These are phyloP conservation scores for Acrodontium crateriforme DNA, from an alignment of 2,329 filamentous ascomycete genomes.

Conservation along the genomic window DNA sequence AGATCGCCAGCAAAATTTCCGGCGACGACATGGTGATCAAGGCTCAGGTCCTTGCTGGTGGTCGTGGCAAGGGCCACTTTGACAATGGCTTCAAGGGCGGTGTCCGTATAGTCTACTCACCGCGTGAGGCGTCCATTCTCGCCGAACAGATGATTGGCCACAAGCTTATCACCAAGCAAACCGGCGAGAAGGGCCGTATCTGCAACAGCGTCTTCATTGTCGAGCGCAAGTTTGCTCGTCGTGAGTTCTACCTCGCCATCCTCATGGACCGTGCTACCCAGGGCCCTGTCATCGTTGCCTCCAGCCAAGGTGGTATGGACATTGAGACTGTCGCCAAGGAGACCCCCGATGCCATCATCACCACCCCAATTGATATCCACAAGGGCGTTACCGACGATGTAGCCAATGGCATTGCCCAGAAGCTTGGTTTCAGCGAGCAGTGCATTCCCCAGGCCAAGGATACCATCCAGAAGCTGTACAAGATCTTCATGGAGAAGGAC, in stretches of 20 bases:
- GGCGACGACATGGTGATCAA: conserved; percentile 98
- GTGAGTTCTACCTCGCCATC: conserved; percentile 97
- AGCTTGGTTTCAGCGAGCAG: conserved; percentile 95
- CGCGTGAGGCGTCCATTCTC: conserved; percentile 91
- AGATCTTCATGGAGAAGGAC: conserved; percentile 96
- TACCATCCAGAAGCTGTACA: conserved; percentile 98
- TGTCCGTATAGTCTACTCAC: conserved; percentile 96
- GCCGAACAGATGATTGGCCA: conserved; percentile 99
- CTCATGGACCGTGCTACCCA: conserved; percentile 94
- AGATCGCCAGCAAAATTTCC: conserved; percentile 77
- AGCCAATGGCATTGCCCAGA: conserved; percentile 72
- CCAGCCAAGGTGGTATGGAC: conserved; percentile 97
- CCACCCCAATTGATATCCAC: conserved; percentile 88
- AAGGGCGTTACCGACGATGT: conserved; percentile 91
- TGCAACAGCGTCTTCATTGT: conserved; percentile 98
- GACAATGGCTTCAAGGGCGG: conserved; percentile 98
- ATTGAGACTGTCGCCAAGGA: conserved; percentile 98
- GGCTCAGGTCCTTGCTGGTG: conserved; percentile 94
- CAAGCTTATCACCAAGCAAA: conserved; percentile 99
- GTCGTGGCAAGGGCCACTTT: conserved; percentile 93
- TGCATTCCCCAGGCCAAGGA: conserved; percentile 91
- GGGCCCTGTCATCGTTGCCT: conserved; percentile 89
- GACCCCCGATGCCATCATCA: conserved; percentile 87
- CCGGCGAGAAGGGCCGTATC: conserved; percentile 78
- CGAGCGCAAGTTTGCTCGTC: conserved; percentile 97